Evolutionary conservation across 805 yeast genomes (phyloP), one percentile per base, ranked within the genome.

Genomic region (Candida manassasensis): DNA sequence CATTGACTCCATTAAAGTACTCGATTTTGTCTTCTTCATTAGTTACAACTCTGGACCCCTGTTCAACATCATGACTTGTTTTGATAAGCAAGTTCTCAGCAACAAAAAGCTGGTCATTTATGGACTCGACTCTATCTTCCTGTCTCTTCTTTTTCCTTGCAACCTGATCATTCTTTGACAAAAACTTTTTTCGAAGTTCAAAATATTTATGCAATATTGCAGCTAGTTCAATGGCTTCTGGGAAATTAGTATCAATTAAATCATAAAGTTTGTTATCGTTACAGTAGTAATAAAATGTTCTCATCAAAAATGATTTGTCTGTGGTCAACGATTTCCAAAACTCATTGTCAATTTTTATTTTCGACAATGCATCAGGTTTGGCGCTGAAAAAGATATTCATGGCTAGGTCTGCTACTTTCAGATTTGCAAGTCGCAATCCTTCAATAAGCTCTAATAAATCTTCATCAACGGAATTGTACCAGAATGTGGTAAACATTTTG

Each of bases 221-320:
- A 0, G 95, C 83, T 38, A 88, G 67, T 35, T 70, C 78, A 1
- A 87, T 71, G 3, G 93, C 75, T 42, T 85, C 97, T 0, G 96
- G 96, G 55, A 81, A 81, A 44, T 73, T 76, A 11, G 67, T 65
- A 31, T 87, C 95, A 18, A 85, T 63, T 7, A 73, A 57, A 14
- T 77, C 81, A 26, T 57, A 54, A 34, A 75, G 53, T 14, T 71
- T 63, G 40, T 76, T 66, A 13, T 72, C 74, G 32, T 60, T 61
- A 55, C 95, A 87, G 52, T 75, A 77, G 26, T 73, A 71, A 50
- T 75, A 82, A 48, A 77, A 82, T 2, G 79, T 70, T 37, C 89
- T 70, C 11, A 85, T 73, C 29, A 89, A 59, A 43, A 90, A 80
- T 0, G 88, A 77, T 22, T 78, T 73, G 45, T 88, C 96, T 0